Percentiles rank a stretch among this genome's conserved stretches.
phyloP scores from a whole-genome alignment of 2,329 filamentous ascomycete genomes.

The Pseudogymnoascus pannorum region DNA sequence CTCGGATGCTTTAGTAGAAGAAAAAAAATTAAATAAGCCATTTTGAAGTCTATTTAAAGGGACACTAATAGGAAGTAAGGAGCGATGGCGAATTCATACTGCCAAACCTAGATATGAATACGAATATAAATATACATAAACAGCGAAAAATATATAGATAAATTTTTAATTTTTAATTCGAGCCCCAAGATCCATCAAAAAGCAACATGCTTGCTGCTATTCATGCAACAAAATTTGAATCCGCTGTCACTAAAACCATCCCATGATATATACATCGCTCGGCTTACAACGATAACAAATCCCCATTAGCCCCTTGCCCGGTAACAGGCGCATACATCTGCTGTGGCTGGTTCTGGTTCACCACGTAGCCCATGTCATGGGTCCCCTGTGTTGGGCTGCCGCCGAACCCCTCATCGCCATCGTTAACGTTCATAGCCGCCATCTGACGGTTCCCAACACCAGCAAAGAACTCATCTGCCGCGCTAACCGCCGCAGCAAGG shows the following conservation, averaged over 20 bases:
- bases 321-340: slow-evolving; percentile 64
- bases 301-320: slow-evolving; percentile 58
- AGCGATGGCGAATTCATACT: neutral
- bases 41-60: neutral
- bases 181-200: neutral
- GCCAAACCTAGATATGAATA: neutral
- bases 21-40: neutral
- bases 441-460: slow-evolving; percentile 68
- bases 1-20: neutral
- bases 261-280: neutral
- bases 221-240: neutral
- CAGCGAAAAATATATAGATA: neutral
- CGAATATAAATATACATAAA: neutral
- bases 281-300: slow-evolving; percentile 58
- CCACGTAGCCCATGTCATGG: slow-evolving; percentile 55
- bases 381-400: slow-evolving; percentile 41
- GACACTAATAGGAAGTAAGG: neutral
- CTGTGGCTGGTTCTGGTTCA: slow-evolving; percentile 75
- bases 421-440: slow-evolving; percentile 61
- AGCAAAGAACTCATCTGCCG: slow-evolving; percentile 86
- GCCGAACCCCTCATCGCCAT: slow-evolving; percentile 56
- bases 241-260: neutral
- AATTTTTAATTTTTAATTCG: neutral
- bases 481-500: slow-evolving; percentile 65
- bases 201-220: neutral